Evolutionary conservation across 2,329 filamentous ascomycete genomes (phyloP), one percentile per base, ranked within the genome.

Genomic region (Chrysosporium queenslandicum): DNA sequence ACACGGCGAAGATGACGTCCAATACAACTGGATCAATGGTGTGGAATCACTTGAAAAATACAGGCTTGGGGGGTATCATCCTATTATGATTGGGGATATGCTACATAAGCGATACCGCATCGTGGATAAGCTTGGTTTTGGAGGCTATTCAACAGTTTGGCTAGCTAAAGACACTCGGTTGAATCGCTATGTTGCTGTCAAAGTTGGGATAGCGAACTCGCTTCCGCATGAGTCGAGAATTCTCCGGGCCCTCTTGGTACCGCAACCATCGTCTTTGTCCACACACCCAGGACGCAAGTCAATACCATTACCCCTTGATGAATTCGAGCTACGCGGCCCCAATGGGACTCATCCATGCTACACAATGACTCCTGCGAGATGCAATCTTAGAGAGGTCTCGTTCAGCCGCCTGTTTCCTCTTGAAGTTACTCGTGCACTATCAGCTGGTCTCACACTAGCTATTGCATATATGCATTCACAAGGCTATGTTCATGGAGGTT

Each of bases 71-170:
- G 64, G 63, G 0, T 69, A 67, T 55, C 65, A 68, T 57, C 66
- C 66, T 0, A 52, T 69, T 2, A 62, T 62, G 59, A 59, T 69
- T 21, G 63, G 63, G 1, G 63, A 68, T 11, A 30, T 63, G 4
- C 56, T 68, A 1, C 55, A 65, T 30, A 55, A 58, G 18, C 53
- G 67, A 36, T 73, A 73, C 50, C 62, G 58, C 4, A 62, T 74
- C 39, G 61, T 67, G 1, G 68, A 70, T 16, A 73, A 74, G 56
- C 60, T 74, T 4, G 70, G 69, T 0, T 71, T 63, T 58, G 70
- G 71, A 6, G 62, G 63, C 3, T 70, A 65, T 55, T 73, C 70
- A 3, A 73, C 68, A 0, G 64, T 72, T 41, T 74, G 68, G 68
- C 58, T 73, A 1, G 68, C 68, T 6, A 63, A 56, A 3, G 70